phyloP scores from a whole-genome alignment of 2,329 filamentous ascomycete species.

The Cryphonectria japonica region DNA sequence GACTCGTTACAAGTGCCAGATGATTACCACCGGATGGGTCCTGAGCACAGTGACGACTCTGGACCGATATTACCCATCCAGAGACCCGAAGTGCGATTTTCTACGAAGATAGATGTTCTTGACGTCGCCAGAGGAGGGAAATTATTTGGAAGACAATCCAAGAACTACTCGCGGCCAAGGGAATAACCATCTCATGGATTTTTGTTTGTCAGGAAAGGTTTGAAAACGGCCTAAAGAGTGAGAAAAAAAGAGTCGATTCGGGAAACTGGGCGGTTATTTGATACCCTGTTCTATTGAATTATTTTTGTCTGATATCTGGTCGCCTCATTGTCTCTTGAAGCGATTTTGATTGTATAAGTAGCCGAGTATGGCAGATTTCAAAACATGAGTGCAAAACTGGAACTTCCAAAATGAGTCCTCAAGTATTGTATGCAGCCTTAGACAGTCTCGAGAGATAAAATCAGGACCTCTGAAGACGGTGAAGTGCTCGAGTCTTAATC shows the following conservation, averaged over 20 bases:
- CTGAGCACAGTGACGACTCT: slow-evolving; percentile 28
- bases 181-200: neutral
- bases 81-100: slow-evolving; percentile 20
- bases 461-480: no score
- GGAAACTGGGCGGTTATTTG: slow-evolving; percentile 1
- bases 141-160: neutral
- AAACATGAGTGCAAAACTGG: neutral
- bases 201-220: neutral
- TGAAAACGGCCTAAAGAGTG: neutral
- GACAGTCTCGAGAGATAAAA: no score
- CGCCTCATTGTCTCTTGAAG: neutral
- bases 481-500: no score
- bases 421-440: no score
- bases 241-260: neutral
- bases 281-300: neutral
- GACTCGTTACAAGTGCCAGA: slow-evolving; percentile 19
- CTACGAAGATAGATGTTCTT: slow-evolving; percentile 9
- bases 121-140: neutral
- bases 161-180: slow-evolving; percentile 7
- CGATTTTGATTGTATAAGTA: neutral
- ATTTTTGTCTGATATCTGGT: neutral
- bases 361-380: neutral
- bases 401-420: no score
- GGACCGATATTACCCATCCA: slow-evolving; percentile 28
- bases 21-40: slow-evolving; percentile 12